Evolutionary conservation across 164 flowering plant species (phyloP).

Genomic region (Umbilicus rupestris): DNA sequence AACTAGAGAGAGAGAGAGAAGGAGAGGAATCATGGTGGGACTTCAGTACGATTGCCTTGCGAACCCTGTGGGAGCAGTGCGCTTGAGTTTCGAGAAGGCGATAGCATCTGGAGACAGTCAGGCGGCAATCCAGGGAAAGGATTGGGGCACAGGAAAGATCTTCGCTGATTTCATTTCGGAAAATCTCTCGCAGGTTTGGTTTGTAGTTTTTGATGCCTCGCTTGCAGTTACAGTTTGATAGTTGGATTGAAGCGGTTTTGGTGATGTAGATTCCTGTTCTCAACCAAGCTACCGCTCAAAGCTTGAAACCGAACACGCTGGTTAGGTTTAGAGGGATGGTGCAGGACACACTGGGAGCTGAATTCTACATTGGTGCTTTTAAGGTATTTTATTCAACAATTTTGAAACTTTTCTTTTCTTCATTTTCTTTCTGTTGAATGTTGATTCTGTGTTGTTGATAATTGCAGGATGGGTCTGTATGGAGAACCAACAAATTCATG

Average conservation of each 20-base stretch:
- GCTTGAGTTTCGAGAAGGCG: slow-evolving; percentile 69
- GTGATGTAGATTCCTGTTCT: slow-evolving; percentile 60
- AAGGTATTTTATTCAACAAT: slow-evolving; percentile 39
- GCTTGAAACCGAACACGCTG: slow-evolving; percentile 55
- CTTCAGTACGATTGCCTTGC: slow-evolving; percentile 58
- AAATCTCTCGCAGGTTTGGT: slow-evolving; percentile 48
- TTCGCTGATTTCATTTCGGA: slow-evolving; percentile 58
- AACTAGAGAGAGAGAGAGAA: no score
- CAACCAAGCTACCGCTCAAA: slow-evolving; percentile 23
- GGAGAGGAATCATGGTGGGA: slow-evolving; percentile 56
- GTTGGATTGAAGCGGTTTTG: background rate
- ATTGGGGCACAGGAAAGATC: slow-evolving; percentile 73
- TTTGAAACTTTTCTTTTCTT: background rate
- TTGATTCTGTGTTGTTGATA: background rate
- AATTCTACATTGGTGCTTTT: slow-evolving; percentile 75
- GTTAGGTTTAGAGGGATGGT: slow-evolving; percentile 87
- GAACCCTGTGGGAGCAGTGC: slow-evolving; percentile 91
- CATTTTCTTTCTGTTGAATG: background rate
- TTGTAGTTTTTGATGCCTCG: no score
- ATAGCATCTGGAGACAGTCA: slow-evolving; percentile 42
- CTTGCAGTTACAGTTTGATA: background rate
- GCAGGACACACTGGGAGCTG: slow-evolving; percentile 88
- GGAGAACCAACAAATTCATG: slow-evolving; percentile 78
- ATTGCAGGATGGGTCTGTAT: slow-evolving; percentile 52
- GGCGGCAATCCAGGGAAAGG: slow-evolving; percentile 41